phyloP scores from a whole-genome alignment of 164 flowering plant species.

The Annona squamosa region DNA sequence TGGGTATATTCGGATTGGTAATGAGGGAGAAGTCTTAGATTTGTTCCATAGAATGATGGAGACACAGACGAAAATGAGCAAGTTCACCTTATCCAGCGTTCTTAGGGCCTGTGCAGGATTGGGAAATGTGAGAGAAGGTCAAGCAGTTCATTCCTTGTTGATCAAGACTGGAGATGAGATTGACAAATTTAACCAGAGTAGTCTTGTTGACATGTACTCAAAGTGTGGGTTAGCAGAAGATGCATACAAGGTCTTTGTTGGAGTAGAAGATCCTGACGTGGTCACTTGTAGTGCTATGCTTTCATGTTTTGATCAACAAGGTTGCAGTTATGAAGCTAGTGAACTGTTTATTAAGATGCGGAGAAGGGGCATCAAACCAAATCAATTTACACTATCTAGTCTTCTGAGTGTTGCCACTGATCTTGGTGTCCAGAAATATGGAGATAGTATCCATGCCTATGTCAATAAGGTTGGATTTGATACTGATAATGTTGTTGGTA shows the following conservation, averaged over 20 bases:
- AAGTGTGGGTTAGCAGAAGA: conserved; percentile 40
- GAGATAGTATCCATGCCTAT: conserved; percentile 41
- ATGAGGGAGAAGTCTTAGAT: conserved; percentile 23
- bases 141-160: conserved; percentile 30
- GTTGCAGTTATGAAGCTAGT: conserved; percentile 23
- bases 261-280: conserved; percentile 34
- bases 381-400: conserved; percentile 45
- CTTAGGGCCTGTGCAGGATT: conserved; percentile 37
- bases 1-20: conserved; percentile 41
- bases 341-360: conserved; percentile 28
- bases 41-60: conserved; percentile 33
- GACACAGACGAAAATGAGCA: conserved; percentile 28
- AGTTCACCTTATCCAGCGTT: conserved; percentile 38
- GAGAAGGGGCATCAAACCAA: conserved; percentile 27
- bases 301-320: conserved; percentile 38
- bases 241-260: conserved; percentile 34
- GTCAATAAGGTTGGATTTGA: conserved; percentile 30
- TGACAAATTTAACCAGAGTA: conserved; percentile 30
- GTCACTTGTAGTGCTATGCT: conserved; percentile 51
- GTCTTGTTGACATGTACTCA: conserved; percentile 52
- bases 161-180: conserved; percentile 32
- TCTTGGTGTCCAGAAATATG: conserved; percentile 21
- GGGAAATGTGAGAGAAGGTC: conserved; percentile 24
- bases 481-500: conserved; percentile 26
- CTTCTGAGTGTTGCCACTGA: conserved; percentile 34